Conservation (phyloP, 2,329 filamentous ascomycete genomes). For the Calonectria pseudoreteaudii region DNA sequence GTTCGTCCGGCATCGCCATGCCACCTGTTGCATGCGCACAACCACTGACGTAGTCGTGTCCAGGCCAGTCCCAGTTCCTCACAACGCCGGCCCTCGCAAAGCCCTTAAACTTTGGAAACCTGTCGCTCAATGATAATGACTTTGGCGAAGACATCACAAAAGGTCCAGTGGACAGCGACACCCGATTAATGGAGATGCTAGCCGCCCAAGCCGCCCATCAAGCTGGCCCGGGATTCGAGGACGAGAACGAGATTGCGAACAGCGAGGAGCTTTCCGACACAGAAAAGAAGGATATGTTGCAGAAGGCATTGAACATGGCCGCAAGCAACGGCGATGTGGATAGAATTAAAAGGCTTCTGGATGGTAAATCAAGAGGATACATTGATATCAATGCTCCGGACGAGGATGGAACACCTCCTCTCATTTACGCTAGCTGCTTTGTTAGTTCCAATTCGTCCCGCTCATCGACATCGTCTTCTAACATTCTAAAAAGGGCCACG, state of each 20-base stretch:
- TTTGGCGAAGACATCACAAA: conserved; percentile 72
- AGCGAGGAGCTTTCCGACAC: conserved; percentile 79
- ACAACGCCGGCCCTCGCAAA: conserved; percentile 87
- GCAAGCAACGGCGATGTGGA: conserved; percentile 95
- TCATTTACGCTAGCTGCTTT: conserved; percentile 99
- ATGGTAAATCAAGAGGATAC: conserved; percentile 78
- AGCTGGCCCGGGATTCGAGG: conserved; percentile 76
- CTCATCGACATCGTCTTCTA: background rate
- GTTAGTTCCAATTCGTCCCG: conserved; percentile 60
- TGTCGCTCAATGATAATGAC: conserved; percentile 85
- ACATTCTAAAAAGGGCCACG: conserved; percentile 74
- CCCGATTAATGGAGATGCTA: conserved; percentile 93
- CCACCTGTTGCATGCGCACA: conserved; percentile 31
- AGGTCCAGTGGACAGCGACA: conserved; percentile 79
- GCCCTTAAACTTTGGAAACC: conserved; percentile 83
- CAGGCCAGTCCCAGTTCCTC: conserved; percentile 95
- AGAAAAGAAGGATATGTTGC: conserved; percentile 84
- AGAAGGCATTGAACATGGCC: conserved; percentile 92
- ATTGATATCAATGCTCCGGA: conserved; percentile 90
- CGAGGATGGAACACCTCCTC: conserved; percentile 93
- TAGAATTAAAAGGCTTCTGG: conserved; percentile 80
- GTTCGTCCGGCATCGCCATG: conserved; percentile 55
- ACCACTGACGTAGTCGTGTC: conserved; percentile 39
- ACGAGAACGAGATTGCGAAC: conserved; percentile 82
- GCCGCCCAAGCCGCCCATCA: conserved; percentile 89